Evolutionary conservation across 225 moss, liverwort and hornwort genomes (phyloP).

Genomic region (Asterella californica): DNA sequence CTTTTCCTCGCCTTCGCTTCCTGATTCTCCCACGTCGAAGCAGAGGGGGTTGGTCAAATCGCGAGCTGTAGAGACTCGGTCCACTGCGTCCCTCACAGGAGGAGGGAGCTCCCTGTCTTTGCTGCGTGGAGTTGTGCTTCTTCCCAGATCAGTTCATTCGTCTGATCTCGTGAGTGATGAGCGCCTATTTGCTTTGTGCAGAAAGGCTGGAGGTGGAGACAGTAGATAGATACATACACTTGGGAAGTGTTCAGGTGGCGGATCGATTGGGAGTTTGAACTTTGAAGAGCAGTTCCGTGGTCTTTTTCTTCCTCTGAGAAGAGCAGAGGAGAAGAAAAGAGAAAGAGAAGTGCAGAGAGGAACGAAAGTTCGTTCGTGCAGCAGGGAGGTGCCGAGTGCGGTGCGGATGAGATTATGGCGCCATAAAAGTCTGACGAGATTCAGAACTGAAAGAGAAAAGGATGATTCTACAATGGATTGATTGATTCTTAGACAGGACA

Average conservation of each 20-base stretch:
- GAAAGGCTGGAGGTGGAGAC: too few relatives aligned
- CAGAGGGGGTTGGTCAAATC: neutral
- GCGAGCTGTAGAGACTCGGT: neutral
- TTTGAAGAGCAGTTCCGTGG: too few relatives aligned
- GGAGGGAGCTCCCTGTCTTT: neutral
- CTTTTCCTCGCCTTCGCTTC: neutral
- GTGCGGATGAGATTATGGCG: neutral
- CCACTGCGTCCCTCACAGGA: neutral
- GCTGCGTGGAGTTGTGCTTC: neutral
- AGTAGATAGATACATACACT: too few relatives aligned
- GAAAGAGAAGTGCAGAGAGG: neutral
- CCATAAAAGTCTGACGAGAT: neutral
- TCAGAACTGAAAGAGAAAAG: neutral
- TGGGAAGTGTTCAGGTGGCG: neutral
- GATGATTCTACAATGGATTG: neutral
- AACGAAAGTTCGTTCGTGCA: too few relatives aligned
- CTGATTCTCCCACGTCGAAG: neutral
- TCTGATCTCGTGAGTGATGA: neutral
- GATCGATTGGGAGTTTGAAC: neutral
- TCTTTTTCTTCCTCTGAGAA: neutral
- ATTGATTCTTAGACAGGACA: neutral
- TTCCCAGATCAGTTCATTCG: neutral
- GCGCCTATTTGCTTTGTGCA: neutral
- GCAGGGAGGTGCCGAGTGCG: neutral
- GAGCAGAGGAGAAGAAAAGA: neutral